Base-by-base conservation (phyloP, 2,329 filamentous ascomycete genomes). In the Nigrograna mackinnonii region DNA sequence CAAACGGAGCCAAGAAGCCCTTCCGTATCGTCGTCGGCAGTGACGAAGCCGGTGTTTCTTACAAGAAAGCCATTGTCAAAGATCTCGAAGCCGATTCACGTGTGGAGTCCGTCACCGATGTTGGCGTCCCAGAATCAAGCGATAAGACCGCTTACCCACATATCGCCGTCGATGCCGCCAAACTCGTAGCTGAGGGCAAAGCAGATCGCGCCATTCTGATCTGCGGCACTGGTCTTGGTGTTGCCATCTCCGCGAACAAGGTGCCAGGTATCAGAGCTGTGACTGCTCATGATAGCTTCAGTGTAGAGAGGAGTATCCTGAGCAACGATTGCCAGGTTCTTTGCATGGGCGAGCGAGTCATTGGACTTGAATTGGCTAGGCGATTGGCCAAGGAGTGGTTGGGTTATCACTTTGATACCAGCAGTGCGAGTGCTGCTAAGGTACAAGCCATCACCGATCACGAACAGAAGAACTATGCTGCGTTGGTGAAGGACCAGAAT, bases 231-330 rank as follows among this genome's bases (percentile, higher is more conserved):
- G 90, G 90, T 0, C 79, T 95, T 6, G 90, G 90, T 16, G 90
- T 95, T 6, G 89, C 90, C 57, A 95, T 95, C 64, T 75, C 82
- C n/a, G 90, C 90, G 53, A 95, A 95, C 78, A 95, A 95, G 69
- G 83, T 95, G 51, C 85, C 84, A 43, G 89, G 89, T 5, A 83
- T 95, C 47, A 78, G 89, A 18, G 90, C 90, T n/a, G 90, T 95
- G 14, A 95, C 89, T 4, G 90, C 90, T 1, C 90, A 95, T 67
- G 90, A 95, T 65, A 85, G 84, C 53, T 95, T 91, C 75, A 85
- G 80, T 42, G 88, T 95, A 5, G 89, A 95, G 77, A 75, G 89
- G 37, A 84, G 86, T 16, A 80, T 95, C 9, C 71, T 92, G 59
- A 90, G 86, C 72, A 95, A 95, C 68, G 85, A 95, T 65, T 88